Base-by-base conservation (phyloP, 2,329 filamentous ascomycete species). In the Sclerotinia glacialis region DNA sequence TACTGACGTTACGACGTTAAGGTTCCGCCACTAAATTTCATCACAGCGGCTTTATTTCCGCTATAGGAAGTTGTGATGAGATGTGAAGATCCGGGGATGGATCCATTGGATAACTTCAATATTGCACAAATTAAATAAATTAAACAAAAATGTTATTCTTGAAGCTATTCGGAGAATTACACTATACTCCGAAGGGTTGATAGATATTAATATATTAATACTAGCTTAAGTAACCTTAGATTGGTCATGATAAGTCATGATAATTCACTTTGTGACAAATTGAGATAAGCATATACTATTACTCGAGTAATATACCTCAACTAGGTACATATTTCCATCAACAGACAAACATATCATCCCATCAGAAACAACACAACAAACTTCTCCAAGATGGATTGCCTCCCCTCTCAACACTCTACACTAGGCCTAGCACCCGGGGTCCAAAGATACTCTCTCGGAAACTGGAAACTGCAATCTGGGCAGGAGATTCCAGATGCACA, bases 391-490 rank as follows among this genome's bases (percentile, higher is more conserved):
- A 60, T 60, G 56, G 44, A 49, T 7, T 49, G 28, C 31, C 44
- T 60, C 5, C 21, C 56, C 8, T 37, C 56, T 23, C 42, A 34
- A 23, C 28, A 21, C 56, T 49, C 56, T 2, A 26, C 56, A 0
- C 56, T 60, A 28, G 26, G 12, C 21, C n/a, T 37, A 60, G 44
- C 44, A 68, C 58, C 72, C 37, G 72, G 69, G 1, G 69, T 74
- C 11, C 65, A 85, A 64, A 84, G 77, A 2, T 89, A 83, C 73
- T 76, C 82, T 31, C 81, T 91, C 0, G 89, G 88, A 23, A 83
- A 89, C 77, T 90, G 89, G 79, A 78, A 83, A 68, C 84, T 93
- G 3, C 84, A 89, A 73, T 86, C 83, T 34, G 89, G 89, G 49
- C 80, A 80, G n/a, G 81, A 78, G 7, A 81, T 93, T 23, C 81